Evolutionary conservation across 192 early-diverging fungal species (phyloP).

Genomic region (Coemansia sp.): DNA sequence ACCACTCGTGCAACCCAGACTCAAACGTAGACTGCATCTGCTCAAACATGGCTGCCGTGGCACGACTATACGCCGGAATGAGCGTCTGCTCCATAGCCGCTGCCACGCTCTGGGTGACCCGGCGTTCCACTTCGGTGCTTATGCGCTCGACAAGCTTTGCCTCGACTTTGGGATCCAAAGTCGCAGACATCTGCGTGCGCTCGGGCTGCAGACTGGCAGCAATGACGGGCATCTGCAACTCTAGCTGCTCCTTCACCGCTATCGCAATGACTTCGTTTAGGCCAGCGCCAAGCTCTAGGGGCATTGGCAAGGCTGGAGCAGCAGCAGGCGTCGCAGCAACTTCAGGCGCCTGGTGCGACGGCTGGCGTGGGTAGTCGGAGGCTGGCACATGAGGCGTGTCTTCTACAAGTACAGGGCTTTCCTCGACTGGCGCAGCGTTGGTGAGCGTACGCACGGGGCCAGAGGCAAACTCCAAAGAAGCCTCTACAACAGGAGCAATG

Average conservation of each 20-base stretch:
- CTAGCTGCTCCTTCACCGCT: constrained; percentile 15
- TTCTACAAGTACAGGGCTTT: constrained; percentile 1
- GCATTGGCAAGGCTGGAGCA: background rate
- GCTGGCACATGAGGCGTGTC: background rate
- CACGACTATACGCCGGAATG: constrained; percentile 50
- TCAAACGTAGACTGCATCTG: constrained; percentile 54
- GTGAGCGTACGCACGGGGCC: background rate
- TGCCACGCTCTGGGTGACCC: constrained; percentile 30
- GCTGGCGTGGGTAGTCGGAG: background rate
- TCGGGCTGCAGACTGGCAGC: constrained; percentile 13
- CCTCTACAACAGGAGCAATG: background rate
- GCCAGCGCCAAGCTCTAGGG: background rate
- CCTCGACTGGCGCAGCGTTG: constrained; percentile 1
- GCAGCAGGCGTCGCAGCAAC: background rate
- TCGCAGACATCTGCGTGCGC: background rate
- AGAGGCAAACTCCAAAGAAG: background rate
- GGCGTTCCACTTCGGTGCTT: constrained; percentile 24
- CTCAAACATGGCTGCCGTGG: constrained; percentile 54
- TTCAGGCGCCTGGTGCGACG: background rate
- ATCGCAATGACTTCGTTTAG: constrained; percentile 1
- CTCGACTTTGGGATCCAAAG: constrained; percentile 28
- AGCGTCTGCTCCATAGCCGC: constrained; percentile 43
- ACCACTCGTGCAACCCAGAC: constrained; percentile 50
- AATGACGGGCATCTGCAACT: constrained; percentile 23
- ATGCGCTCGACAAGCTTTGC: constrained; percentile 34